Percentiles rank a stretch among this genome's conserved stretches.
These are phyloP conservation scores for Lophiostoma macrostomum DNA, from an alignment of 495 filamentous ascomycete genomes.

Conservation along the genomic window DNA sequence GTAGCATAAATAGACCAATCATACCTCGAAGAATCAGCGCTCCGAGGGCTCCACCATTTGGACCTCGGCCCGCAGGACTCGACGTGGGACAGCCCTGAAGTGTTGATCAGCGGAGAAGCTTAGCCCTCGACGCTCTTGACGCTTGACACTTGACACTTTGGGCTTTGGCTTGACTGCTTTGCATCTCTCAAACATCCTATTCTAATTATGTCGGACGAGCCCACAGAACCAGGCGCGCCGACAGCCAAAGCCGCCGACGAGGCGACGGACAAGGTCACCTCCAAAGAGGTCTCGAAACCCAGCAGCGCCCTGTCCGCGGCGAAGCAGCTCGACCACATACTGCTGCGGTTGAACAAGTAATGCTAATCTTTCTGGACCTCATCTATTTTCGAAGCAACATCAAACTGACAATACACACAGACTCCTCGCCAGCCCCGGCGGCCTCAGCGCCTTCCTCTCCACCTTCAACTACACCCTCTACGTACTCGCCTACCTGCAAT, in stretches of 20 bases:
- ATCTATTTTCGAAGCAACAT: not conserved
- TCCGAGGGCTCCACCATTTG: too few relatives aligned
- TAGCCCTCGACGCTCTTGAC: too few relatives aligned
- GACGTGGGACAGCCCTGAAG: too few relatives aligned
- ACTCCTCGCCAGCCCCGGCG: slow-evolving; percentile 38
- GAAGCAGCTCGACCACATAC: slow-evolving; percentile 31
- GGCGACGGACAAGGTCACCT: slow-evolving; percentile 5
- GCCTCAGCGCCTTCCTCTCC: slow-evolving; percentile 39
- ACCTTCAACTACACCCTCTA: slow-evolving; percentile 43
- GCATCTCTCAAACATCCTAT: not conserved
- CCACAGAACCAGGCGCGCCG: slow-evolving; percentile 19
- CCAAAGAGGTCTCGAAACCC: slow-evolving; percentile 16
- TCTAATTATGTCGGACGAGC: slow-evolving; percentile 17
- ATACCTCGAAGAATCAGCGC: too few relatives aligned
- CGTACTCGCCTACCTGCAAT: slow-evolving; percentile 39
- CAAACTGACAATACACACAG: slow-evolving; percentile 16
- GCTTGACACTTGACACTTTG: too few relatives aligned
- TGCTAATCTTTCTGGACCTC: not conserved
- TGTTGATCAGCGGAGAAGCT: too few relatives aligned
- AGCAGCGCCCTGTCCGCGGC: slow-evolving; percentile 16
- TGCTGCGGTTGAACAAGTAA: slow-evolving; percentile 42
- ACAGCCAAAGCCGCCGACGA: slow-evolving; percentile 15
- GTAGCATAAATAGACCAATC: too few relatives aligned
- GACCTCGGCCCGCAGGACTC: too few relatives aligned
- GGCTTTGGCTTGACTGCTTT: too few relatives aligned